phyloP scores from a whole-genome alignment of 179 eudicot genomes.

The Drosera spatulata region DNA sequence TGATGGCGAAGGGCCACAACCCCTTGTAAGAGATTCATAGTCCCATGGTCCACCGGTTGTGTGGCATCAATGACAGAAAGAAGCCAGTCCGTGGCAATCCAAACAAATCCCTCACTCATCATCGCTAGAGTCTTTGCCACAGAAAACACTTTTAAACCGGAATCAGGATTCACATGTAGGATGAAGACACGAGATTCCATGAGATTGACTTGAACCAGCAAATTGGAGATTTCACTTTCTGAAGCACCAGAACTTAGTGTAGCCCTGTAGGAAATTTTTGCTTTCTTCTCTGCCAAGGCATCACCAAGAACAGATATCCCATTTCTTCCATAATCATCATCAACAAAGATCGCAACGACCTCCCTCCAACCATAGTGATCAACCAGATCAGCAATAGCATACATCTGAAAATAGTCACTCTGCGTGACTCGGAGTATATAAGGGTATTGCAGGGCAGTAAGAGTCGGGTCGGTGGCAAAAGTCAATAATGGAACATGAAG shows the following conservation, averaged over 20 bases:
- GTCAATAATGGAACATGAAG: constrained; percentile 30
- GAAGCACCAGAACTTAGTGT: constrained; percentile 36
- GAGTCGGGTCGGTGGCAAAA: constrained; percentile 40
- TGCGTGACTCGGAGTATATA: constrained; percentile 26
- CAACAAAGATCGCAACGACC: constrained; percentile 41
- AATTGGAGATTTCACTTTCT: constrained; percentile 16
- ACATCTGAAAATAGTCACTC: constrained; percentile 49
- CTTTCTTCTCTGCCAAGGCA: constrained; percentile 35
- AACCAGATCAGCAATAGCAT: constrained; percentile 41
- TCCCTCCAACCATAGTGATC: constrained; percentile 43
- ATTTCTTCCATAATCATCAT: constrained; percentile 57
- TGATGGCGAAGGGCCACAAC: constrained; percentile 44
- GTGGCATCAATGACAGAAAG: constrained; percentile 39
- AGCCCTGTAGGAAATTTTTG: constrained; percentile 48
- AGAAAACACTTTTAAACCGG: constrained; percentile 33
- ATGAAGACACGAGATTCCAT: constrained; percentile 51
- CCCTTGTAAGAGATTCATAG: constrained; percentile 39
- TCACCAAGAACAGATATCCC: constrained; percentile 47
- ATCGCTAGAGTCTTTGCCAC: constrained; percentile 41
- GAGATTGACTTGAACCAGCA: constrained; percentile 33
- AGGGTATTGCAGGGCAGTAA: constrained; percentile 28
- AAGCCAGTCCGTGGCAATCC: constrained; percentile 74
- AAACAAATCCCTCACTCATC: constrained; percentile 45
- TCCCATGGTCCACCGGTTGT: constrained; percentile 10
- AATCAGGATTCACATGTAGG: constrained; percentile 53